Evolutionary conservation across 2,329 filamentous ascomycete species (phyloP).

Genomic region (Epichloe bromicola): DNA sequence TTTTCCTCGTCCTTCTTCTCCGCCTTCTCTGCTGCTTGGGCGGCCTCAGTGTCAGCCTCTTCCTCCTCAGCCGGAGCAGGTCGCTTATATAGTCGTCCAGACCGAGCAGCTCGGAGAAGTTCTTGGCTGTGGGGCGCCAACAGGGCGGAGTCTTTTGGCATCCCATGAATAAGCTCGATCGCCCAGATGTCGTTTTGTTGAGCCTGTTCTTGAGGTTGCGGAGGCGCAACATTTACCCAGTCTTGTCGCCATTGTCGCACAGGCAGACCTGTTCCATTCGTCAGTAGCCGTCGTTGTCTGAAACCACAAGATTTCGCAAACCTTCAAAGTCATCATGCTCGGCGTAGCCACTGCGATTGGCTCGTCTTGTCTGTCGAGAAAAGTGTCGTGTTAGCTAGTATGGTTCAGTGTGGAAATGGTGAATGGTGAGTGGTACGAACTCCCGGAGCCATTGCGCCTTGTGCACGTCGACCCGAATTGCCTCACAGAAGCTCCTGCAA

Average conservation of each 20-base stretch:
- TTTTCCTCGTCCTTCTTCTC: conserved; percentile 54
- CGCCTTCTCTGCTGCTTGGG: conserved; percentile 30
- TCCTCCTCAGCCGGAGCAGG: conserved; percentile 49
- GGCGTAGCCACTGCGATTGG: conserved; percentile 40
- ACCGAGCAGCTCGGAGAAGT: conserved; percentile 67
- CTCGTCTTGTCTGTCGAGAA: conserved; percentile 37
- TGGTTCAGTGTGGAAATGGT: not conserved
- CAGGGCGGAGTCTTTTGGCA: conserved; percentile 76
- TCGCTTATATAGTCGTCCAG: conserved; percentile 63
- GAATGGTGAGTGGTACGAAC: conserved; percentile 14
- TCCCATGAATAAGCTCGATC: conserved; percentile 59
- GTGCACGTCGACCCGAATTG: not conserved
- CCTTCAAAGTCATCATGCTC: conserved; percentile 52
- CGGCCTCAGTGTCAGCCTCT: conserved; percentile 36
- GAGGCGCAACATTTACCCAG: conserved; percentile 53
- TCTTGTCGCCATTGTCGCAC: conserved; percentile 82
- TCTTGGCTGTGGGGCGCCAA: conserved; percentile 70
- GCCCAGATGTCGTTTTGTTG: conserved; percentile 57
- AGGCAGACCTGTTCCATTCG: conserved; percentile 52
- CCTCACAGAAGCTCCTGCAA: not conserved
- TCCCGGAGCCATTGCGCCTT: conserved; percentile 26
- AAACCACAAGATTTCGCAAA: conserved; percentile 10
- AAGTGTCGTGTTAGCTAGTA: conserved; percentile 8
- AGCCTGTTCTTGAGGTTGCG: conserved; percentile 47
- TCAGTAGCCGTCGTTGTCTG: conserved; percentile 9